phyloP scores from a whole-genome alignment of 768 basidiomycete genomes.

The Leccinum longicurvipes region DNA sequence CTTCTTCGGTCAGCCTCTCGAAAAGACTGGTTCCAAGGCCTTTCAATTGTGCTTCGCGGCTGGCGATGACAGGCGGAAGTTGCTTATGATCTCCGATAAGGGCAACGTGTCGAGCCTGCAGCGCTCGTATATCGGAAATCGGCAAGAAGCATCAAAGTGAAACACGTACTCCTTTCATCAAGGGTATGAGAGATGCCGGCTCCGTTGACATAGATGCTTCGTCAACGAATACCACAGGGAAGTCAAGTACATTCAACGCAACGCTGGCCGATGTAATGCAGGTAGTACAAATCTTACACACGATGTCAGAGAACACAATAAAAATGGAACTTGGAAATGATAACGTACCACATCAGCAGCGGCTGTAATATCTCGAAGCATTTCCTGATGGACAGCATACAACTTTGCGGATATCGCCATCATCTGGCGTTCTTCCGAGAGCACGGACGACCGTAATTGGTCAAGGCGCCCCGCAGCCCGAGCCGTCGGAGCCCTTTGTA shows the following conservation, averaged over 20 bases:
- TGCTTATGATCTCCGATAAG: slow-evolving; percentile 98
- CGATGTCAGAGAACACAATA: slow-evolving; percentile 6
- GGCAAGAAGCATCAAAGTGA: slow-evolving; percentile 3
- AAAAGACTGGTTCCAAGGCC: slow-evolving; percentile 83
- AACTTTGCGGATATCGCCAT: slow-evolving; percentile 39
- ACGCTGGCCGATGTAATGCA: slow-evolving; percentile 74
- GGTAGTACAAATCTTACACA: slow-evolving; percentile 79
- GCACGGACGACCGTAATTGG: slow-evolving; percentile 27
- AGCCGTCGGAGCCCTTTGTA: slow-evolving; percentile 15
- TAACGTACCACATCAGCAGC: slow-evolving; percentile 69
- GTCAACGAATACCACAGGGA: slow-evolving; percentile 91
- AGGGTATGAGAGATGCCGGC: slow-evolving; percentile 83
- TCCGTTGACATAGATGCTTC: slow-evolving; percentile 98
- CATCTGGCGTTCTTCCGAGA: slow-evolving; percentile 29
- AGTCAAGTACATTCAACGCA: slow-evolving; percentile 70
- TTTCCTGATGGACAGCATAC: slow-evolving; percentile 56
- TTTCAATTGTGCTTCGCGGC: slow-evolving; percentile 65
- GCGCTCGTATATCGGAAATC: slow-evolving; percentile 14
- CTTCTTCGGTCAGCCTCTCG: slow-evolving; percentile 83
- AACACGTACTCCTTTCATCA: slow-evolving; percentile 87
- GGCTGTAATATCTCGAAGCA: slow-evolving; percentile 60
- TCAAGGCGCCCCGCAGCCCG: slow-evolving; percentile 23
- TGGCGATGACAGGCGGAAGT: slow-evolving; percentile 83
- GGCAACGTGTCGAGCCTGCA: slow-evolving; percentile 74
- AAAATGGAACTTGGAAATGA: not conserved